phyloP scores from a whole-genome alignment of 257 asterid genomes.

The Solanum chmielewskii region DNA sequence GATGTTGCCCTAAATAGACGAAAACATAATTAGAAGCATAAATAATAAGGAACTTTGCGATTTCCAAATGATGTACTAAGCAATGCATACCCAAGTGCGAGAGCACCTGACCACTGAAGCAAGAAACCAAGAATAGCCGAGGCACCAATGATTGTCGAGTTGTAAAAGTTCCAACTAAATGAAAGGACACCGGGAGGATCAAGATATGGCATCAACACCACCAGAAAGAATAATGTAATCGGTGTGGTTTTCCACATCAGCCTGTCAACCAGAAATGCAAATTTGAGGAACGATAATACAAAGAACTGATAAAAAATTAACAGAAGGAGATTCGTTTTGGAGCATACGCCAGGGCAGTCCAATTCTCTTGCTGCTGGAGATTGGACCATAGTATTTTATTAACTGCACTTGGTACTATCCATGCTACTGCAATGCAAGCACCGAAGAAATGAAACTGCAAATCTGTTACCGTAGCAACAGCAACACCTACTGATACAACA shows the following conservation, averaged over 20 bases:
- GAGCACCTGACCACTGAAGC: slow-evolving; percentile 99
- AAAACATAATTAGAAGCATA: background rate
- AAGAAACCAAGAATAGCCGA: slow-evolving; percentile 93
- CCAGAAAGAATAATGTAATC: slow-evolving; percentile 76
- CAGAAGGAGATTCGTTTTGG: background rate
- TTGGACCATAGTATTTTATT: slow-evolving; percentile 91
- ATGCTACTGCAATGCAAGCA: slow-evolving; percentile 87
- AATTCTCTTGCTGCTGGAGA: slow-evolving; percentile 92
- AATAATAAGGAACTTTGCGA: background rate
- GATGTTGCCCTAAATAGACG: slow-evolving; percentile 62
- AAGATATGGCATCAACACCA: slow-evolving; percentile 81
- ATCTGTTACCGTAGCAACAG: slow-evolving; percentile 93
- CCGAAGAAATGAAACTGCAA: slow-evolving; percentile 91
- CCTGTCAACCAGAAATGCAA: slow-evolving; percentile 27
- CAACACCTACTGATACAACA: slow-evolving; percentile 76
- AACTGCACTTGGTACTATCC: slow-evolving; percentile 91
- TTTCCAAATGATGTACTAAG: background rate
- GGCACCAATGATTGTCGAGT: slow-evolving; percentile 48
- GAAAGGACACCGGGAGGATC: slow-evolving; percentile 95
- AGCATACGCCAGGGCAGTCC: slow-evolving; percentile 90
- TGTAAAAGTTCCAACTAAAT: slow-evolving; percentile 54
- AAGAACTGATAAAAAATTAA: background rate
- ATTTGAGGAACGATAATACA: background rate
- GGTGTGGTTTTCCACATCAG: slow-evolving; percentile 99
- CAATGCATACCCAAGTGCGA: slow-evolving; percentile 78